These are phyloP conservation scores for Trichoderma asperellum DNA, from an alignment of 2,329 filamentous ascomycete genomes.

Conservation along the genomic window DNA sequence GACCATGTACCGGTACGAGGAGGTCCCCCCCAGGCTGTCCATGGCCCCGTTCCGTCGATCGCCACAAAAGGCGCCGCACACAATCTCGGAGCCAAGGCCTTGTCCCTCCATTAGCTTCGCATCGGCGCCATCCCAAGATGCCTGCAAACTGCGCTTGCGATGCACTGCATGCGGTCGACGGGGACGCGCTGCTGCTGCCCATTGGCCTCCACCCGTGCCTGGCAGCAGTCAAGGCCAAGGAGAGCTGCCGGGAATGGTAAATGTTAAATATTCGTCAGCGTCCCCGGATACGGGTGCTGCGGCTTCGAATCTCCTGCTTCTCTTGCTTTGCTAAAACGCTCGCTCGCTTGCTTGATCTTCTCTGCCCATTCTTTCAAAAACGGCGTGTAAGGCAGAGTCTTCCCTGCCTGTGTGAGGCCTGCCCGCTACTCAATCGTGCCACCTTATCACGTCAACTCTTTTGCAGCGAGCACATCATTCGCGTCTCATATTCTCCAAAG, in stretches of 20 bases:
- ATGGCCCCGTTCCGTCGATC: slow-evolving; percentile 21
- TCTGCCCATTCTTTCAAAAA: neutral
- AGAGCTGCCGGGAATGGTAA: neutral
- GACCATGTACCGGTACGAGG: neutral
- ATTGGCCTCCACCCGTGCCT: slow-evolving; percentile 26
- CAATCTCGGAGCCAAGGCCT: slow-evolving; percentile 11
- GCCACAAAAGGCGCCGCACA: slow-evolving; percentile 12
- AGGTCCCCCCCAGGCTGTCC: neutral
- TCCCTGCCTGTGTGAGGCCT: neutral
- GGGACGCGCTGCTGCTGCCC: slow-evolving; percentile 22
- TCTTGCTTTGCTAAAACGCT: neutral
- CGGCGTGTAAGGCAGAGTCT: neutral
- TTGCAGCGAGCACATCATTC: neutral
- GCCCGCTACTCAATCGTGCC: neutral
- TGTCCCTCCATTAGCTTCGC: slow-evolving; percentile 9
- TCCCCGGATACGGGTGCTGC: slow-evolving; percentile 19
- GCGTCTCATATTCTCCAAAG: neutral
- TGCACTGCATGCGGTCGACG: slow-evolving; percentile 15
- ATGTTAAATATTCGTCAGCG: slow-evolving; percentile 18
- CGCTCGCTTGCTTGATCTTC: neutral
- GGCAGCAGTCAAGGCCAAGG: neutral
- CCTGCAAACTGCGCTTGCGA: neutral
- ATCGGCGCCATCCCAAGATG: slow-evolving; percentile 11
- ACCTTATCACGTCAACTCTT: slow-evolving; percentile 5
- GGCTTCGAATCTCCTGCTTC: neutral